Base-by-base conservation (phyloP, 2,329 filamentous ascomycete species). In the Aspergillus calidoustus region DNA sequence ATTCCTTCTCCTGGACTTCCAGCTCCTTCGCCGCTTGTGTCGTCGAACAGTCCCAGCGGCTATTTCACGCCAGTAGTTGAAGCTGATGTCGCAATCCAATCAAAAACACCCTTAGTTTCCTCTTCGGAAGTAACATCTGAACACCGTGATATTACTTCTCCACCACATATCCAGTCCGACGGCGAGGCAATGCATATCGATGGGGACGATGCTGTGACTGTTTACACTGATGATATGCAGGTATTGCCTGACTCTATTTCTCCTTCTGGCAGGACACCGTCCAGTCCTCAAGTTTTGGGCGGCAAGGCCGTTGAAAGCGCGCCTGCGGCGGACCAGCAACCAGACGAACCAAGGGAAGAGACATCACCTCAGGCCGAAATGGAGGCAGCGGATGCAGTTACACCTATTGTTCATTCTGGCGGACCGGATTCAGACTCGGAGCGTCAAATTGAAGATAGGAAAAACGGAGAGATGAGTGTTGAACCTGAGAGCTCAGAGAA, bases 1-100 rank as follows among this genome's bases (percentile, higher is more conserved):
- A 66, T 79, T 41, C 70, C 74, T 43, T 80, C 79, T 23, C 74
- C 77, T 11, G 76, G 74, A 7, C 71, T 79, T 41, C 75, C 78
- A 11, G 66, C 76, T 47, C 74, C 79, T 7, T 80, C 78, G 25
- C 77, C 79, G 15, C 64, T 80, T 25, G 63, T 75, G 13, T 63
- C 63, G 30, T 65, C 74, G 17, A 63, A 66, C 44, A 67, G 65
- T 56, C 46, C 66, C 4, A 63, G 68, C 13, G 71, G 68, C 9
- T 78, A 78, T 59, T 79, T 79, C 61, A 66, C 70, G n/a, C 57
- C 66, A 11, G 31, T 46, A 4, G 61, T 63, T 23, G 47, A 66
- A 31, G 23, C 63, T 17, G 57, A 61, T 19, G 44, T 58, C 1
- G 66, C 67, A 31, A n/a, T 48, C 68, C 57, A 62, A n/a, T 22